phyloP scores from a whole-genome alignment of 106 monocot genomes.

The Cymbidium sinense region DNA sequence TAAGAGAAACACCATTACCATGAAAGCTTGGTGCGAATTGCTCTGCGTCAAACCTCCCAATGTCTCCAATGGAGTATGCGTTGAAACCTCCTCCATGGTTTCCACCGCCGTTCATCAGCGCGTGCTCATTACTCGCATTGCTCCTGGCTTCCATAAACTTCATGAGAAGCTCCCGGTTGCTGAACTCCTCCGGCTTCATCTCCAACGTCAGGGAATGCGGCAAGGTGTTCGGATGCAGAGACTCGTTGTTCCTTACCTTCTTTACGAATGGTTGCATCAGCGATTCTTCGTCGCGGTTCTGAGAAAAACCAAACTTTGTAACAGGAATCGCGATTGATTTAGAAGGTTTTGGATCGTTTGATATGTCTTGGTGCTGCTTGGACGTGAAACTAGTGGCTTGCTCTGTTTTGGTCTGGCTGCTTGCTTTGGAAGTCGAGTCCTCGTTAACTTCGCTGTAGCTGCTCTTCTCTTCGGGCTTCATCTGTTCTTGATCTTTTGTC shows the following conservation, averaged over 20 bases:
- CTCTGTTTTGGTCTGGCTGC: constrained; percentile 34
- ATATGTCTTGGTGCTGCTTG: constrained; percentile 9
- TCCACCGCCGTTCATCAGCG: background rate
- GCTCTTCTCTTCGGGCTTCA: constrained; percentile 14
- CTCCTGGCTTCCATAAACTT: constrained; percentile 17
- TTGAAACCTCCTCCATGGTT: constrained; percentile 22
- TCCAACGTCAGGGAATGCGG: constrained; percentile 2
- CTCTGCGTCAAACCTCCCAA: constrained; percentile 36
- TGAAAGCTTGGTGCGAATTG: constrained; percentile 36
- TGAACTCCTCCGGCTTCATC: constrained; percentile 17
- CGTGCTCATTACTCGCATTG: background rate
- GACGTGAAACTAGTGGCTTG: constrained; percentile 8
- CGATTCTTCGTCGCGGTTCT: constrained; percentile 7
- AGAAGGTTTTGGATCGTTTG: constrained; percentile 4
- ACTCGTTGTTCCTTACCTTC: constrained; percentile 21
- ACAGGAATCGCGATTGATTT: background rate
- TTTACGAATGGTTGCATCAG: constrained; percentile 22
- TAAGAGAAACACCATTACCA: constrained; percentile 56
- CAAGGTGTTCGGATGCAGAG: background rate
- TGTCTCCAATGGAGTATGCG: constrained; percentile 35
- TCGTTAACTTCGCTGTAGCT: constrained; percentile 16
- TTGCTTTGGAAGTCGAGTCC: constrained; percentile 19
- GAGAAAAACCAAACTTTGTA: background rate
- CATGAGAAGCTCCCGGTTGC: constrained; percentile 34
- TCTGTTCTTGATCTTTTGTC: constrained; percentile 38